Base-by-base conservation (phyloP, 2,329 filamentous ascomycete genomes). In the Fusarium temperatum region DNA sequence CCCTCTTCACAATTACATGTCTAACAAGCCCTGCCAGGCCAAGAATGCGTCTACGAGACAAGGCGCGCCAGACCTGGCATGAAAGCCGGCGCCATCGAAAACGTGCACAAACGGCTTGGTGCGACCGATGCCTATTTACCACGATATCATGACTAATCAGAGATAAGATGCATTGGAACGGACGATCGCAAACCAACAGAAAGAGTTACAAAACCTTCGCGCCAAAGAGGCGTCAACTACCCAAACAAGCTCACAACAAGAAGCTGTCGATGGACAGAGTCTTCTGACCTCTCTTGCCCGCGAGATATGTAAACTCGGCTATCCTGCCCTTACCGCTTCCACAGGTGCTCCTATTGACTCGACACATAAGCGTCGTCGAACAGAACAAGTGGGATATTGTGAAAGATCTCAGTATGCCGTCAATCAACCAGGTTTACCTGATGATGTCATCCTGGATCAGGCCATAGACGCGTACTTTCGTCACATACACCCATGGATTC, bases 71-170 rank as follows among this genome's bases (percentile, higher is more conserved):
- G 82, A 63, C 83, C 83, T 8, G 82, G 82, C 6, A 77, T 84
- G 63, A 83, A 83, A 66, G 71, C 76, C 15, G 83, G 83, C 3
- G 82, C 81, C 4, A 77, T 84, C 30, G 82, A 83, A 41, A 80
- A 76, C 39, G 65, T 84, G 28, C 82, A 82, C 56, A 72, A 77
- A 60, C 75, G 82, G 66, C 72, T 83, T 28, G 78, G 44, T 66
- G 59, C 54, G 28, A 20, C 15, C 10, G n/a, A 6, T 24, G 11
- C 32, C 3, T 5, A 17, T 22, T 8, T 8, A 24, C 22, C 10
- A 24, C 28, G 4, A 24, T 8, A 51, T 15, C 18, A 8, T 12
- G 20, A 12, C 18, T 30, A 22, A 45, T 45, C 11, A 20, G 6
- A 18, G 10, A 18, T 3, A n/a, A 73, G 72, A 75, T 32, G 24